phyloP scores from a whole-genome alignment of 2,329 filamentous ascomycete genomes.

The Parasarocladium wereldwijsianum region DNA sequence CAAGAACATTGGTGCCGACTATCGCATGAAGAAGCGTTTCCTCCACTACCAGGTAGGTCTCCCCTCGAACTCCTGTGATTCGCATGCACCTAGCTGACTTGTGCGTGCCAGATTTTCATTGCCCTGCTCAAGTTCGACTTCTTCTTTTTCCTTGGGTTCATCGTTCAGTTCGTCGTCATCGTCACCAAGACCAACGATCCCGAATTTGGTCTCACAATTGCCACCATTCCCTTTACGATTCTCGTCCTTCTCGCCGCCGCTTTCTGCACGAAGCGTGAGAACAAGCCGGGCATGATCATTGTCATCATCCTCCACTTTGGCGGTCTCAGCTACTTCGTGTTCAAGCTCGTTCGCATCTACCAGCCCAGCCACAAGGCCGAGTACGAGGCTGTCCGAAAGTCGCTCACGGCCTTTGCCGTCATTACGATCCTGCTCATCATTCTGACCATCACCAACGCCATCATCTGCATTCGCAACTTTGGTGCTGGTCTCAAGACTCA shows the following conservation, averaged over 20 bases:
- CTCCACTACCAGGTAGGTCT: slow-evolving; percentile 76
- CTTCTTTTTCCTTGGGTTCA: slow-evolving; percentile 99
- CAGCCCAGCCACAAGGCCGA: slow-evolving; percentile 39
- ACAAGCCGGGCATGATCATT: slow-evolving; percentile 57
- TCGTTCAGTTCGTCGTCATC: slow-evolving; percentile 92
- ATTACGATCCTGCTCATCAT: slow-evolving; percentile 83
- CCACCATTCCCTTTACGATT: slow-evolving; percentile 83
- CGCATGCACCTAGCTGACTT: slow-evolving; percentile 9
- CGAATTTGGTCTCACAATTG: slow-evolving; percentile 77
- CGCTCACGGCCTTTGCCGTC: slow-evolving; percentile 83
- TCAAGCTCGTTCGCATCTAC: slow-evolving; percentile 97
- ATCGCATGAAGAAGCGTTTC: slow-evolving; percentile 93
- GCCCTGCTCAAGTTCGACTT: slow-evolving; percentile 97
- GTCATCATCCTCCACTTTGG: slow-evolving; percentile 80
- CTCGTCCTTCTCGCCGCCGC: slow-evolving; percentile 74
- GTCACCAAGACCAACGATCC: slow-evolving; percentile 53
- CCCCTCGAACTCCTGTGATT: slow-evolving; percentile 2
- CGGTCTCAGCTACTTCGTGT: slow-evolving; percentile 87
- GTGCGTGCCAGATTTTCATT: slow-evolving; percentile 66
- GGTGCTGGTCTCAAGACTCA: slow-evolving; percentile 79
- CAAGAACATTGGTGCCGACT: slow-evolving; percentile 95
- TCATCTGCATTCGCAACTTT: slow-evolving; percentile 84
- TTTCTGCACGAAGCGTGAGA: slow-evolving; percentile 74
- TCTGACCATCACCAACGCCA: slow-evolving; percentile 74
- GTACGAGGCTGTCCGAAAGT: slow-evolving; percentile 70